These are phyloP conservation scores for Solanum medicagineum DNA, from an alignment of 257 asterid genomes.

Conservation along the genomic window DNA sequence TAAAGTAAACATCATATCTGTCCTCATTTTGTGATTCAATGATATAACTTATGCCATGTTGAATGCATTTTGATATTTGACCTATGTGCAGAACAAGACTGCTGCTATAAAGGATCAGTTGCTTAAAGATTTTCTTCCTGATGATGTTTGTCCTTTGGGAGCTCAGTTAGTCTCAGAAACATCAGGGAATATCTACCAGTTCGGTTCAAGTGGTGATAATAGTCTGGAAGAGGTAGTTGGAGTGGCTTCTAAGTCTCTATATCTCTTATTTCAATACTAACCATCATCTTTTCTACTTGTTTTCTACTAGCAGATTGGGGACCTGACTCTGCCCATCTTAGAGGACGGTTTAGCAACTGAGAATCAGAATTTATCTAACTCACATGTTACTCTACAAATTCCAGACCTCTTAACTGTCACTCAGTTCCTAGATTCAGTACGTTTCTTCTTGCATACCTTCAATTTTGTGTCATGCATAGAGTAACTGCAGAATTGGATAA, in stretches of 20 bases:
- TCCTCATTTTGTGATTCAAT: not conserved
- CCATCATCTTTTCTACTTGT: conserved; percentile 3
- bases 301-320: conserved; percentile 22
- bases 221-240: conserved; percentile 31
- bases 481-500: not conserved
- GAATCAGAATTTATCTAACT: conserved; percentile 36
- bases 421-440: conserved; percentile 65
- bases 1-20: not conserved
- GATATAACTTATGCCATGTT: not conserved
- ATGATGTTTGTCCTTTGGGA: conserved; percentile 62
- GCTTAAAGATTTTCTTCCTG: conserved; percentile 64
- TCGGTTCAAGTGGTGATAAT: conserved; percentile 20
- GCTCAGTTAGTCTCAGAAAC: conserved; percentile 37
- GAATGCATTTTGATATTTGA: not conserved
- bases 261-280: not conserved
- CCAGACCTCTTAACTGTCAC: conserved; percentile 50
- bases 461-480: not conserved
- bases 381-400: conserved; percentile 34
- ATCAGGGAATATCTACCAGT: conserved; percentile 31
- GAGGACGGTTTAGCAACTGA: conserved; percentile 48
- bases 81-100: conserved; percentile 34
- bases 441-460: not conserved
- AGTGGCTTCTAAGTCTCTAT: not conserved
- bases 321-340: conserved; percentile 18
- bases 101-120: conserved; percentile 40